Evolutionary conservation across 2,329 filamentous ascomycete species (phyloP).

Genomic region (Aspergillus sp.): DNA sequence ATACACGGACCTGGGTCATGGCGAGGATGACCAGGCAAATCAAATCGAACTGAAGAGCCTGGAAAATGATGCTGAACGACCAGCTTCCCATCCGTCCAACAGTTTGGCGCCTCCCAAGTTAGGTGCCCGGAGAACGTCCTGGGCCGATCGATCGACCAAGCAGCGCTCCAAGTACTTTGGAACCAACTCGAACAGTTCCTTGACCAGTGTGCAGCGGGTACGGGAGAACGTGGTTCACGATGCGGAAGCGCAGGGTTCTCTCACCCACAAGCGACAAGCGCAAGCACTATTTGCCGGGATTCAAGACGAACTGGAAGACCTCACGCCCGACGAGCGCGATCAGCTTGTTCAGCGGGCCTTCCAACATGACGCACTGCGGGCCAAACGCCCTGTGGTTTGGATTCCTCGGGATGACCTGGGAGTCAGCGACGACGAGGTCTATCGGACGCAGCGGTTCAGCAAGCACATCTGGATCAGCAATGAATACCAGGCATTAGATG

Average conservation of each 20-base stretch:
- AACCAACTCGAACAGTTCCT: conserved; percentile 22
- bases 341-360: conserved; percentile 79
- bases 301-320: conserved; percentile 87
- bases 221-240: conserved; percentile 42
- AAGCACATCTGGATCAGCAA: conserved; percentile 87
- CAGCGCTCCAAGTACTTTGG: conserved; percentile 35
- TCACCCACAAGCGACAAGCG: conserved; percentile 61
- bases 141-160: conserved; percentile 37
- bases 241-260: conserved; percentile 59
- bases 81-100: background rate
- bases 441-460: conserved; percentile 65
- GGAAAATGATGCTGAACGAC: conserved; percentile 16
- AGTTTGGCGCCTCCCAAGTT: conserved; percentile 7
- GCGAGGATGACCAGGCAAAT: conserved; percentile 31
- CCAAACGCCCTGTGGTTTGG: conserved; percentile 82
- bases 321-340: conserved; percentile 84
- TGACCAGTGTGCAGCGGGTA: conserved; percentile 25
- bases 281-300: conserved; percentile 79
- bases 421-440: conserved; percentile 84
- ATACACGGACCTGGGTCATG: conserved; percentile 19
- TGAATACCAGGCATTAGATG: conserved; percentile 79
- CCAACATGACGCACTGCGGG: conserved; percentile 77
- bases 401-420: conserved; percentile 85
- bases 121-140: conserved; percentile 27
- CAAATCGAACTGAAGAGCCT: conserved; percentile 42